phyloP scores from a whole-genome alignment of 345 rosid species.

The Aegle marmelos region DNA sequence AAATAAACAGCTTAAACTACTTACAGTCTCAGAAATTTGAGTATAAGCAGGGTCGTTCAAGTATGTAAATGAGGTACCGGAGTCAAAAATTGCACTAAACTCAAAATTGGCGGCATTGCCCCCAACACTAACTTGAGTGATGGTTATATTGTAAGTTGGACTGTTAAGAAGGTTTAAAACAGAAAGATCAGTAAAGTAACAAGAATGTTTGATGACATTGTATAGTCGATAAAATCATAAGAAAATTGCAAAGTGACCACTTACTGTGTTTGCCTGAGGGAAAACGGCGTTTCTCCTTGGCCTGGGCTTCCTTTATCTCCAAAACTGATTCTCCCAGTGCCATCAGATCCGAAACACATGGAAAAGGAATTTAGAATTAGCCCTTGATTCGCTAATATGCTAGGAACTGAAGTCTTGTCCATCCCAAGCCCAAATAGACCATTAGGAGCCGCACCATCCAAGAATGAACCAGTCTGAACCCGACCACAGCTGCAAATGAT shows the following conservation, averaged over 20 bases:
- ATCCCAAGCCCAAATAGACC: conserved; percentile 97
- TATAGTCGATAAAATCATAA: neutral
- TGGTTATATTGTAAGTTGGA: conserved; percentile 78
- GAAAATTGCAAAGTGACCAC: conserved; percentile 19
- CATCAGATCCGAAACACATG: conserved; percentile 80
- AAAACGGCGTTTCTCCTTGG: conserved; percentile 87
- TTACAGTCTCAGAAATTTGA: conserved; percentile 56
- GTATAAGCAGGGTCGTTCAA: conserved; percentile 77
- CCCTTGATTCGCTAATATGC: conserved; percentile 72
- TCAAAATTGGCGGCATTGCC: conserved; percentile 50
- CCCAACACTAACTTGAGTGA: conserved; percentile 59
- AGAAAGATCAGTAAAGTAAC: conserved; percentile 13
- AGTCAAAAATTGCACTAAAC: conserved; percentile 75
- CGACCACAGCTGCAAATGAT: conserved; percentile 72
- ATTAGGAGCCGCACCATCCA: conserved; percentile 88
- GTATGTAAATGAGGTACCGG: conserved; percentile 94
- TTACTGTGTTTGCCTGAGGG: conserved; percentile 57
- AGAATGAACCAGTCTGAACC: conserved; percentile 81
- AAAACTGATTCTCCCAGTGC: conserved; percentile 81
- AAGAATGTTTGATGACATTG: neutral
- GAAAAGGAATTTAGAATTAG: conserved; percentile 78
- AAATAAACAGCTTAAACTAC: conserved; percentile 25
- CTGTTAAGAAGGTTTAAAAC: conserved; percentile 33
- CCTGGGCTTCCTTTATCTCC: conserved; percentile 84
- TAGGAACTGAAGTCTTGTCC: conserved; percentile 77